Evolutionary conservation across 768 basidiomycete genomes (phyloP), one percentile per base, ranked within the genome.

Genomic region (Termitomyces sp.): DNA sequence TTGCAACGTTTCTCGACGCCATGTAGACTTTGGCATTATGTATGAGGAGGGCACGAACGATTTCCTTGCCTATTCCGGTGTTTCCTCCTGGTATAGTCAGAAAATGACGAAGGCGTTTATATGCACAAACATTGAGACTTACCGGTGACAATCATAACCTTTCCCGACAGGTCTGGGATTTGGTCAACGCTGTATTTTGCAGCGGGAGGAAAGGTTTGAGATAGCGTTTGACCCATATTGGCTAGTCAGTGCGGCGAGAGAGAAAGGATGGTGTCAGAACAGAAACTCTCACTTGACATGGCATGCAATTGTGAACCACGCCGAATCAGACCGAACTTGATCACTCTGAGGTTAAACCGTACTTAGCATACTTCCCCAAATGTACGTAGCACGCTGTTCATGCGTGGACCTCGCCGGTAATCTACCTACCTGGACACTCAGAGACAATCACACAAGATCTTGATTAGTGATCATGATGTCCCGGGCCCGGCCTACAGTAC

Each of bases 11-110:
- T n/a, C 81, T 71, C 22, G 71, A 68, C 1, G 75, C 76, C 45
- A 82, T 68, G 68, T 79, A 82, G 3, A 82, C 79, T 40, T 73
- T 75, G 48, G 73, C 75, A 61, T 75, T 73, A 40, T 76, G 73
- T 12, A 60, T 57, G 3, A 79, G 66, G 8, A 78, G 70, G 16
- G 70, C 72, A 68, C 71, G 52, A 4, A 58, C 69, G 15, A 72
- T 76, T 57, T 77, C 70, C 39, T 75, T 74, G 0, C 78, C 79
- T 32, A 79, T 75, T 1, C 79, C 78, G 5, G 71, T 63, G 33
- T 76, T 79, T 13, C 68, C 78, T 16, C 78, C 79, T 65, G 20
- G 52, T 35, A 53, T 52, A 33, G 20, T 45, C 36, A n/a, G 33
- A 24, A 22, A 40, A 24, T 38, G 50, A 51, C 52, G 28, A 46